Conservation (phyloP, 352 stramenopile genomes). For the Aphanomyces astaci region DNA sequence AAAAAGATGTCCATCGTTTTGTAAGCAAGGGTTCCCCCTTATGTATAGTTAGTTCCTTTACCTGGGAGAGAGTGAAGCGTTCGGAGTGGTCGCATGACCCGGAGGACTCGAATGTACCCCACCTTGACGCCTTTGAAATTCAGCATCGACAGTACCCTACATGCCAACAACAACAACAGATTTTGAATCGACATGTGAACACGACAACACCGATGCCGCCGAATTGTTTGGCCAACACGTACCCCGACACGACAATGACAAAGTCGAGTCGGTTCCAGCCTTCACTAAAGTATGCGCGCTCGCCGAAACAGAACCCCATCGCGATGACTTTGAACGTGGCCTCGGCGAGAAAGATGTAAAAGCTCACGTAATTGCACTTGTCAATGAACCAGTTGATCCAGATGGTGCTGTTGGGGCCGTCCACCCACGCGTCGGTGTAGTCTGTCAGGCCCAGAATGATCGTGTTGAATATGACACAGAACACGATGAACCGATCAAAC, state of each 20-base stretch:
- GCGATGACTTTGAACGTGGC: slow-evolving; percentile 72
- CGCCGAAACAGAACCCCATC: slow-evolving; percentile 50
- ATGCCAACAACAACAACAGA: too few relatives aligned
- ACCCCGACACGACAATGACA: slow-evolving; percentile 62
- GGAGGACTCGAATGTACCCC: slow-evolving; percentile 29
- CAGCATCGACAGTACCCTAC: slow-evolving; percentile 10
- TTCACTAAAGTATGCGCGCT: slow-evolving; percentile 54
- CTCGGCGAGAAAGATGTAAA: slow-evolving; percentile 67
- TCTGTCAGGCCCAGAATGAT: slow-evolving; percentile 54
- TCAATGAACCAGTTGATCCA: slow-evolving; percentile 37
- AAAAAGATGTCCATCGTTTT: too few relatives aligned
- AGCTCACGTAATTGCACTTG: slow-evolving; percentile 32
- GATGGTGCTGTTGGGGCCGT: slow-evolving; percentile 31
- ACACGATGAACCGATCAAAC: slow-evolving; percentile 72
- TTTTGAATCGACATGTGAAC: too few relatives aligned
- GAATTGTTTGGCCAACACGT: too few relatives aligned
- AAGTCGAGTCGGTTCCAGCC: slow-evolving; percentile 84
- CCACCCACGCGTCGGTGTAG: slow-evolving; percentile 34
- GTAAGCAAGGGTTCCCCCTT: too few relatives aligned
- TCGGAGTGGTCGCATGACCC: slow-evolving; percentile 37
- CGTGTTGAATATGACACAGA: slow-evolving; percentile 59
- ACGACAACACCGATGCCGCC: too few relatives aligned
- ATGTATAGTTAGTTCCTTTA: too few relatives aligned
- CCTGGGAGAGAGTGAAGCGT: slow-evolving; percentile 30
- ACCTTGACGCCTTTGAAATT: slow-evolving; percentile 8